These are phyloP conservation scores for Pulchroboletus neoregius DNA, from an alignment of 1,284 basidiomycete species.

Conservation along the genomic window DNA sequence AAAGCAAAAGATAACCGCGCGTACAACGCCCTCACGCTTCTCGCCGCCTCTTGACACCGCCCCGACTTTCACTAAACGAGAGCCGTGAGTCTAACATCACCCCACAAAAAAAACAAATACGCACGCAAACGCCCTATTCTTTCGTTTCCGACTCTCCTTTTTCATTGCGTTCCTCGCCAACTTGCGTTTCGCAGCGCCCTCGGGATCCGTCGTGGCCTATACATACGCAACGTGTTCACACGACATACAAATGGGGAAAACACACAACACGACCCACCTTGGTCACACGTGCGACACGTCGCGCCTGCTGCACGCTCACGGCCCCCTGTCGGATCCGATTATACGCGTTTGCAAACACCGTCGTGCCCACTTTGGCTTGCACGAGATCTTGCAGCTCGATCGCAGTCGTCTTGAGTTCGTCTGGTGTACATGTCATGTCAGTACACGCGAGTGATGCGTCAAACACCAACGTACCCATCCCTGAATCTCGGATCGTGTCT, in stretches of 20 bases:
- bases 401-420: conserved; percentile 79
- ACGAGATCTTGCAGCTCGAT: conserved; percentile 87
- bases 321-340: conserved; percentile 75
- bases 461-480: conserved; percentile 61
- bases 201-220: conserved; percentile 64
- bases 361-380: conserved; percentile 81
- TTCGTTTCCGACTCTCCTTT: conserved; percentile 81
- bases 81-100: background rate
- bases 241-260: background rate
- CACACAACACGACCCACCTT: conserved; percentile 39
- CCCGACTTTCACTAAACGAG: conserved; percentile 37
- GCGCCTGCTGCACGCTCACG: conserved; percentile 64
- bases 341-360: conserved; percentile 77
- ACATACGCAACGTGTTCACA: too few species aligned
- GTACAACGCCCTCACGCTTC: conserved; percentile 19
- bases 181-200: conserved; percentile 74
- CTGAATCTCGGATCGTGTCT: conserved; percentile 70
- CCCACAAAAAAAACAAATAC: conserved; percentile 24
- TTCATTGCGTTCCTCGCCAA: conserved; percentile 64
- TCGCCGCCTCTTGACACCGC: conserved; percentile 37
- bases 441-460: background rate
- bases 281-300: conserved; percentile 64
- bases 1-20: too few species aligned
- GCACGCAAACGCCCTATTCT: conserved; percentile 57
- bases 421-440: conserved; percentile 39